Evolutionary conservation across 768 basidiomycete species (phyloP), one percentile per base, ranked within the genome.

Genomic region (Mycena kentingensis): DNA sequence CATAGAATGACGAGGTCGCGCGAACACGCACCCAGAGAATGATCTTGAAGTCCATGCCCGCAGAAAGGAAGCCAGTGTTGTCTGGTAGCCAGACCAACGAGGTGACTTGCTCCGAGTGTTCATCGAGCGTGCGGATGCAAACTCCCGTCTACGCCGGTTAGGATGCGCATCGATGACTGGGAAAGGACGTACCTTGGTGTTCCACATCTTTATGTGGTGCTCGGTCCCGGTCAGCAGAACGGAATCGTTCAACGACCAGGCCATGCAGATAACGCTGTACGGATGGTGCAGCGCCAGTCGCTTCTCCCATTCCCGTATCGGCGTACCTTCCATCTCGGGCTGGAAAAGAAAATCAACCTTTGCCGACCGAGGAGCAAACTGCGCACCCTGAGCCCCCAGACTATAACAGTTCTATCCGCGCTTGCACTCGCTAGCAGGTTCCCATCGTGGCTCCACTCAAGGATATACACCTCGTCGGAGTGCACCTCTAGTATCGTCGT

Each of bases 391-490:
- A 93, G 77, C 39, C 78, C 78, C 95, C 95, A 98, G 44, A 98
- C 88, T 49, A 97, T 90, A 6, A 89, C 93, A 4, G 80, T 78
- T 72, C 82, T 84, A 70, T 98, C 96, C 68, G 83, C 90, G 50
- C 94, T 88, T 31, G 88, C 90, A 58, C 86, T 94, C 26, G 95
- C 97, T 44, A 99, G 76, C 62, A 80, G 85, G 43, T 71, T 69
- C 2, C 97, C 97, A 65, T 87, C 85, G 61, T 90, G 91, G 69
- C 93, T 96, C 95, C 95, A 99, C 66, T 88, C 88, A 53, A 98
- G 70, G 65, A 89, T 85, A 95, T 96, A 98, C 36, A 99, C 94
- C 67, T 99, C 93, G 65, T 98, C 92, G 11, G 77, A 80, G 69
- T 98, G 96, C 26, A 87, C 90, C 38, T 85, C 81, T 53, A 98